A percentile compares a stretch with the other conserved stretches of the same genome.
phyloP scores from a whole-genome alignment of 805 yeast genomes.

The Wickerhamomyces canadensis region DNA sequence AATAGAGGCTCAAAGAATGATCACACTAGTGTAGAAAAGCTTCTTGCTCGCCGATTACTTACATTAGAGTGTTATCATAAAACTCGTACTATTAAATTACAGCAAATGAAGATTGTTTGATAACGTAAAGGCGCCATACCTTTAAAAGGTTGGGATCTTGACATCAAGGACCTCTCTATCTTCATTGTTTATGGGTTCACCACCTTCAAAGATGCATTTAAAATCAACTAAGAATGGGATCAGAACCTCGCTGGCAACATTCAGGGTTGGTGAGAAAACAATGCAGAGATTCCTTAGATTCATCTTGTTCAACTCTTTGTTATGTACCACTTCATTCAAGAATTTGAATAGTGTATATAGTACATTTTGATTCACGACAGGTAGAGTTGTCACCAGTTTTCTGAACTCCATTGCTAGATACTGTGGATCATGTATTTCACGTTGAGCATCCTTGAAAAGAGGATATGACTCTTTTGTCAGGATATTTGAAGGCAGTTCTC shows the following conservation, averaged over 20 bases:
- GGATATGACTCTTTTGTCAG: constrained; percentile 47
- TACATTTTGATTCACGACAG: constrained; percentile 51
- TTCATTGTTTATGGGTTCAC: constrained; percentile 33
- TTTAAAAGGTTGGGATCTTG: constrained; percentile 39
- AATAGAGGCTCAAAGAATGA: neutral
- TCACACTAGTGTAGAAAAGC: no score
- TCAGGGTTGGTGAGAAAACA: constrained; percentile 77
- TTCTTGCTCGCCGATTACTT: no score
- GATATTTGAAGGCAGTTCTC: constrained; percentile 71
- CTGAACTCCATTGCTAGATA: constrained; percentile 26
- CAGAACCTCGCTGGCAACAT: constrained; percentile 57
- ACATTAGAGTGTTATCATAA: no score
- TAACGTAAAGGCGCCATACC: no score
- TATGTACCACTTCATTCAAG: constrained; percentile 56
- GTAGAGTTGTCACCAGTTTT: constrained; percentile 35
- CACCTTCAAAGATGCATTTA: constrained; percentile 52
- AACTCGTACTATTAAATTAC: no score
- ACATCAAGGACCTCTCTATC: constrained; percentile 46
- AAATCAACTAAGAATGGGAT: constrained; percentile 57
- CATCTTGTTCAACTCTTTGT: constrained; percentile 73
- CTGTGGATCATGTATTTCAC: constrained; percentile 26
- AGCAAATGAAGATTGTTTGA: no score
- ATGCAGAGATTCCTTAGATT: constrained; percentile 71
- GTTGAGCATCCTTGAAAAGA: constrained; percentile 33
- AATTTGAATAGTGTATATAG: constrained; percentile 63